These are phyloP conservation scores for Tulasnella calospora DNA, from an alignment of 768 basidiomycete species.

Conservation along the genomic window DNA sequence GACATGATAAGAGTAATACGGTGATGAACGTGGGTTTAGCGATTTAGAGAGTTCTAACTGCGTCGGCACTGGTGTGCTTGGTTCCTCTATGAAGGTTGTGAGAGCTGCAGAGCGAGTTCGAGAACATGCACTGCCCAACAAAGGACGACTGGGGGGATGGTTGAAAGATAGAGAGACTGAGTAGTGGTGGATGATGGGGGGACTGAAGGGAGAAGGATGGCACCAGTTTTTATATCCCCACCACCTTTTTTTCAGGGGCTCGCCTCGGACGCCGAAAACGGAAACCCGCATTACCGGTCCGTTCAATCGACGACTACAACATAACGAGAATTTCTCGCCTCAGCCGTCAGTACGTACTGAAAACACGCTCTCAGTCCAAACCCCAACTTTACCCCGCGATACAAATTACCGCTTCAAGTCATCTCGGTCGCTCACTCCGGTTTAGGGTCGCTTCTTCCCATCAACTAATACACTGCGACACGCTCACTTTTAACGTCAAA, in stretches of 20 bases:
- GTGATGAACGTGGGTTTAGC: slow-evolving; percentile 24
- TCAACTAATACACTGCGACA: background rate
- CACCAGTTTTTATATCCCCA: slow-evolving; percentile 10
- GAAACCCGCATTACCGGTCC: background rate
- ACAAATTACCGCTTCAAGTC: background rate
- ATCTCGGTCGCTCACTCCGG: background rate
- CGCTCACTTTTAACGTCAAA: background rate
- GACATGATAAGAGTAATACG: slow-evolving; percentile 28
- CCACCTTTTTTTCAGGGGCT: background rate
- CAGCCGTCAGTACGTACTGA: background rate
- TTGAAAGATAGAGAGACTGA: background rate
- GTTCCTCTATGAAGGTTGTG: slow-evolving; percentile 85
- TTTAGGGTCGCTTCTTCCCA: background rate
- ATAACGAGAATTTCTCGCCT: background rate
- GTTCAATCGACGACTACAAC: background rate
- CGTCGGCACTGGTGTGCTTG: slow-evolving; percentile 70
- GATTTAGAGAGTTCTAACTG: slow-evolving; percentile 41
- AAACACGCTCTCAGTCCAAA: background rate
- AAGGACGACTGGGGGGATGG: background rate
- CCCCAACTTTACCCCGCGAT: background rate
- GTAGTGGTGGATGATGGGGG: background rate
- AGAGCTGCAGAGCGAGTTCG: slow-evolving; percentile 83
- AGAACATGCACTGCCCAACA: slow-evolving; percentile 70
- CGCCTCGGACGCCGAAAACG: background rate
- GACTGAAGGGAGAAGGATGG: background rate